Evolutionary conservation across 805 yeast genomes (phyloP).

Genomic region (Tetrapisispora namnaoensis): DNA sequence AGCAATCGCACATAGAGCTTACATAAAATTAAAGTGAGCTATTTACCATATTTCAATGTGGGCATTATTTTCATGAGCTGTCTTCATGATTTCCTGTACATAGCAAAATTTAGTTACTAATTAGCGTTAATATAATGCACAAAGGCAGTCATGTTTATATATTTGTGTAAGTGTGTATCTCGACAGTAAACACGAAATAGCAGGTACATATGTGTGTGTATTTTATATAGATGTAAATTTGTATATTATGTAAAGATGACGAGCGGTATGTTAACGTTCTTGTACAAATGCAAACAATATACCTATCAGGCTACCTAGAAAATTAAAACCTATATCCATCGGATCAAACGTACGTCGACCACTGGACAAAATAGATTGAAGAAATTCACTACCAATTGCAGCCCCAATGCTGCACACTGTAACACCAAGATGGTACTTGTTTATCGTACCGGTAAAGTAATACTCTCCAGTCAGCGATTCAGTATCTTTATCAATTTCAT

Average conservation of each 20-base stretch:
- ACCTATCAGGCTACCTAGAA: slow-evolving; percentile 23
- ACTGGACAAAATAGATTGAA: slow-evolving; percentile 30
- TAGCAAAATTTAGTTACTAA: background rate
- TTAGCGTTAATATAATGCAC: background rate
- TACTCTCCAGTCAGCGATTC: background rate
- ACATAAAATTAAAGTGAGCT: slow-evolving; percentile 37
- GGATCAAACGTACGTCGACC: slow-evolving; percentile 39
- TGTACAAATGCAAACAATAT: slow-evolving; percentile 10
- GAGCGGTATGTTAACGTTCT: slow-evolving; percentile 1
- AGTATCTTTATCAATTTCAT: background rate
- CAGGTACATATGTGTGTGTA: no score
- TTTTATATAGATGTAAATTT: no score
- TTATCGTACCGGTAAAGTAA: background rate
- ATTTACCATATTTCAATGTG: no score
- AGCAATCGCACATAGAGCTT: slow-evolving; percentile 85
- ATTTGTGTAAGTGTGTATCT: background rate
- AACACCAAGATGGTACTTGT: slow-evolving; percentile 28
- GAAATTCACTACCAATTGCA: slow-evolving; percentile 40
- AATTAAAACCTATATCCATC: slow-evolving; percentile 35
- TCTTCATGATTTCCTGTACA: background rate
- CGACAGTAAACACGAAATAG: no score
- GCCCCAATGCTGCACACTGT: slow-evolving; percentile 39
- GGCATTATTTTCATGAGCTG: background rate
- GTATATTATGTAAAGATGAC: no score
- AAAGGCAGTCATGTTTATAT: background rate